Base-by-base conservation (phyloP, 768 basidiomycete genomes). In the Termitomyces sp. region DNA sequence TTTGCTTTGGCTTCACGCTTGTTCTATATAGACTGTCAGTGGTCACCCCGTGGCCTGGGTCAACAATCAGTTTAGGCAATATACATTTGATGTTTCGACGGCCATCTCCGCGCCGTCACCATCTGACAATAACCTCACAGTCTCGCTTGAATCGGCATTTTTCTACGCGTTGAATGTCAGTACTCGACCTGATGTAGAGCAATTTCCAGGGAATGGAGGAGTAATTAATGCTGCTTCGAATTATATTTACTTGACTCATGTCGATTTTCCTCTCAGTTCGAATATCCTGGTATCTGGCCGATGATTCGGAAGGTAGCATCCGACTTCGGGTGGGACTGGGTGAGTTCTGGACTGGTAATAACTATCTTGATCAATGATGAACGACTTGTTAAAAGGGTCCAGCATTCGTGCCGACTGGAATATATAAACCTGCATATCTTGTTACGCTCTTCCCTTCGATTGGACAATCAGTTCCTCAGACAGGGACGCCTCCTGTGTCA, bases 251-350 rank as follows among this genome's bases (percentile, higher is more conserved):
- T 21, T 50, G 21, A 50, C 21, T 37, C n/a, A 37, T 31, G 26
- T 28, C 47, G 3, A 42, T 17, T 23, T n/a, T 23, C 14, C 19
- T 44, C 12, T 41, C 14, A 82, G 79, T 82, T 73, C 53, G 81
- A 81, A 60, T 81, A 78, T 58, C 76, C 80, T 10, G 74, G 71
- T 12, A 72, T 77, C 37, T 76, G 76, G 49, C 70, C 74, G 30
- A 82, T 72, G 67, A 70, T 82, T 28, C 75, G 82, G 1, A 83
- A 85, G 63, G 71, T 74, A 3, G 70, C 75, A 33, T 76, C 75
- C 3, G 82, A 85, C 62, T 84, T 82, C 58, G 82, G 83, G 1
- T 85, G 82, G 81, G 82, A 84, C 66, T 84, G 81, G 82, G 79
- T 82, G 56, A 26, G 66, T 54, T 3, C 21, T 26, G 23, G 21